These are phyloP conservation scores for Diutina scorzettiae DNA, from an alignment of 1,139 yeast species.

Conservation along the genomic window DNA sequence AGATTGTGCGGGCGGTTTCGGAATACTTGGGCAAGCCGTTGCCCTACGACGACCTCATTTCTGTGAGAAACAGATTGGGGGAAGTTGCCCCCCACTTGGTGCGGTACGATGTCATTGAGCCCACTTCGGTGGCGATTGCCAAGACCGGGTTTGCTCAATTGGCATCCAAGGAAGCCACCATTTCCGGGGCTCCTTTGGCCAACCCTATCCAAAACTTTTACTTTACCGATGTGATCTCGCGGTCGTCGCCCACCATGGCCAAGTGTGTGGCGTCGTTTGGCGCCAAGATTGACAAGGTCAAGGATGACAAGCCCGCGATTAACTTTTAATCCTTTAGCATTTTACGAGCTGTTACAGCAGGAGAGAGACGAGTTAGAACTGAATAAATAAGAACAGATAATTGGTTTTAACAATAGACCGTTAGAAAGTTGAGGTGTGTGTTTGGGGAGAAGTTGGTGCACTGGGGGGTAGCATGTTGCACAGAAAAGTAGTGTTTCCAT, in stretches of 20 bases:
- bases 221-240: constrained; percentile 78
- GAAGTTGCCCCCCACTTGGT: constrained; percentile 76
- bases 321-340: constrained; percentile 5
- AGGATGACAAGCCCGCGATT: constrained; percentile 17
- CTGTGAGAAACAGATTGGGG: constrained; percentile 59
- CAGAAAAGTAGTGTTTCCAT: no score
- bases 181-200: constrained; percentile 38
- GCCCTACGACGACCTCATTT: constrained; percentile 67
- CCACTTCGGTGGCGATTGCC: constrained; percentile 47
- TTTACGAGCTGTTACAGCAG: no score
- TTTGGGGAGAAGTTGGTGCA: no score
- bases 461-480: no score
- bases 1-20: constrained; percentile 70
- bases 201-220: constrained; percentile 75
- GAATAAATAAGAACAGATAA: no score
- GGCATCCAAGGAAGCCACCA: constrained; percentile 19
- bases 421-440: no score
- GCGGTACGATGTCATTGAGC: constrained; percentile 67
- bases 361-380: no score
- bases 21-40: constrained; percentile 63
- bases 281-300: constrained; percentile 47
- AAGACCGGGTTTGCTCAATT: constrained; percentile 43
- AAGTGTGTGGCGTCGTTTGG: constrained; percentile 63
- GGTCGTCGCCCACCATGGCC: constrained; percentile 88
- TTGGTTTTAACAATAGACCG: no score